Conservation (phyloP, 495 filamentous ascomycete genomes). For the Cairneyella variabilis region DNA sequence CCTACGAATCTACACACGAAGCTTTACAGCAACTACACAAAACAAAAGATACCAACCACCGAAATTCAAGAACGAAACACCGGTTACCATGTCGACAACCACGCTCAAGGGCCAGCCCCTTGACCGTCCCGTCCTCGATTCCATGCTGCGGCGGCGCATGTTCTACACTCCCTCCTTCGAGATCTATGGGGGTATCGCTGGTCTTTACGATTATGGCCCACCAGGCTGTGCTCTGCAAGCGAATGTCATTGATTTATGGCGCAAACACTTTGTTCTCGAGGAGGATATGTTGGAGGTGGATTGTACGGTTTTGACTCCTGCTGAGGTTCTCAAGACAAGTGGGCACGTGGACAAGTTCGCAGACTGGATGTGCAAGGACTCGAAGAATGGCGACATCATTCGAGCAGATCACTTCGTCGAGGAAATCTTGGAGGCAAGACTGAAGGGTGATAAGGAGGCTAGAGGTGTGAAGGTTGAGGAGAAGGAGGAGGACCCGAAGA, state of each 20-base stretch:
- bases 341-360: slow-evolving; percentile 98
- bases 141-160: slow-evolving; percentile 77
- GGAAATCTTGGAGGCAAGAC: slow-evolving; percentile 77
- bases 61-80: slow-evolving; percentile 12
- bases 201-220: slow-evolving; percentile 83
- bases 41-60: slow-evolving; percentile 25
- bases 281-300: slow-evolving; percentile 92
- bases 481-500: slow-evolving; percentile 54
- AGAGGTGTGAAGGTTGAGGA: slow-evolving; percentile 59
- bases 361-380: slow-evolving; percentile 99
- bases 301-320: slow-evolving; percentile 79
- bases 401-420: slow-evolving; percentile 94
- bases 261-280: slow-evolving; percentile 87
- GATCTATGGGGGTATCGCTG: slow-evolving; percentile 83
- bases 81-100: slow-evolving; percentile 34
- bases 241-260: slow-evolving; percentile 87
- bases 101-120: slow-evolving; percentile 88
- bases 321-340: slow-evolving; percentile 90
- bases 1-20: slow-evolving; percentile 10
- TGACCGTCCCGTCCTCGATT: slow-evolving; percentile 75
- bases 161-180: slow-evolving; percentile 97
- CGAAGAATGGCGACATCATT: slow-evolving; percentile 94
- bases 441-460: slow-evolving; percentile 60
- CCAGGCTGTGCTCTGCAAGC: slow-evolving; percentile 69
- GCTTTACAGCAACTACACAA: slow-evolving; percentile 23